These are phyloP conservation scores for Dactylellina haptotyla DNA, from an alignment of 2,329 filamentous ascomycete genomes.

Conservation along the genomic window DNA sequence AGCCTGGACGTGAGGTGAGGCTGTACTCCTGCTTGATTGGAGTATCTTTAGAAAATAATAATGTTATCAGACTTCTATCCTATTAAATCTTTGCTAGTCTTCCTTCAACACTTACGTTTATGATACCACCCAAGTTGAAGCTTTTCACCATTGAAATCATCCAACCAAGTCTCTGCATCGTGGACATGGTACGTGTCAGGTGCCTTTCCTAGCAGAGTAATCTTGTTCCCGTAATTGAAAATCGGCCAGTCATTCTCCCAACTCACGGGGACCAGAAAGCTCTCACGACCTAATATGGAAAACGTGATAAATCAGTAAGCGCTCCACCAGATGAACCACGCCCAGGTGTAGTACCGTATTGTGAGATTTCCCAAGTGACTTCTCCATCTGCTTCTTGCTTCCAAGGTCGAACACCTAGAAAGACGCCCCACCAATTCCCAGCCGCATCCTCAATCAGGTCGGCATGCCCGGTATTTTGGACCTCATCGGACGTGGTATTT, in stretches of 20 bases:
- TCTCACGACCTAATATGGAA: slow-evolving; percentile 62
- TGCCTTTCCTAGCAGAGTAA: slow-evolving; percentile 60
- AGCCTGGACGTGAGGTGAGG: slow-evolving; percentile 63
- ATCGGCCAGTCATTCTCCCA: slow-evolving; percentile 68
- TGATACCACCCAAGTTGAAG: slow-evolving; percentile 42
- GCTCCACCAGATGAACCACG: no score
- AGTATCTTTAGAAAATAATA: slow-evolving; percentile 62
- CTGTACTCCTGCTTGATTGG: slow-evolving; percentile 65
- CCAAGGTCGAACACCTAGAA: slow-evolving; percentile 59
- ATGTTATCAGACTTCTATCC: not conserved
- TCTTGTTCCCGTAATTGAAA: slow-evolving; percentile 65
- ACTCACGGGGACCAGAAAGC: slow-evolving; percentile 65
- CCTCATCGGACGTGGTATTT: slow-evolving; percentile 55
- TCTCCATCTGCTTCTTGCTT: slow-evolving; percentile 35
- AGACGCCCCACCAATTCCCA: slow-evolving; percentile 66
- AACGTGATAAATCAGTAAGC: not conserved
- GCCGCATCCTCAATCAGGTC: slow-evolving; percentile 65
- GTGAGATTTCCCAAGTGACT: slow-evolving; percentile 44
- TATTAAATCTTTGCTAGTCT: not conserved
- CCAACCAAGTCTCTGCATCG: slow-evolving; percentile 41
- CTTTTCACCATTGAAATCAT: slow-evolving; percentile 25
- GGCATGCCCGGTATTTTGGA: slow-evolving; percentile 67
- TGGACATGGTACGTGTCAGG: slow-evolving; percentile 32
- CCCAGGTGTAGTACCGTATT: slow-evolving; percentile 32
- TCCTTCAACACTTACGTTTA: slow-evolving; percentile 29